Evolutionary conservation across 129 eudicot species (phyloP), one percentile per base, ranked within the genome.

Genomic region (Solidago caesia): DNA sequence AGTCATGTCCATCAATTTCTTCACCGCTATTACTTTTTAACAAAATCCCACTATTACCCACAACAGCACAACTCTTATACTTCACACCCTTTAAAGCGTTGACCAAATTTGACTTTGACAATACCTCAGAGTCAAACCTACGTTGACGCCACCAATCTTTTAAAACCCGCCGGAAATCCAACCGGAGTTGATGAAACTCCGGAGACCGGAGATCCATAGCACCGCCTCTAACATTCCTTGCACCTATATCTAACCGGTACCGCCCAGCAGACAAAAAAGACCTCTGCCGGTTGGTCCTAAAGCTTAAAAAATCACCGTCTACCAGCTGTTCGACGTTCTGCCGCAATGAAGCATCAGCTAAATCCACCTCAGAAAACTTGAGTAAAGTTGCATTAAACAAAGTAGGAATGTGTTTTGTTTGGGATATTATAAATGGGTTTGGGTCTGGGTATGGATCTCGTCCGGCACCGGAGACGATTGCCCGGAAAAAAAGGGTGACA

Each of bases 1-100:
- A 75, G 49, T 95, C 99, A 58, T 95, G 94, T 29, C 68, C 56
- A 79, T 95, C 97, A 14, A 95, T 95, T 46, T 58, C 26, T 7
- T 55, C 67, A n/a, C 99, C 99, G 25, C 79, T 48, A 33, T 81
- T 82, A 4, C 59, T 70, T 48, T 84, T 82, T 58, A 95, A 73
- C 68, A 95, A 71, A 63, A 95, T 95, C 81, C 99, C 99, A 76
- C 99, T 95, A 26, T 91, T 95, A 14, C 99, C 99, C 41, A 95
- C 97, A 26, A 91, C 92, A 15, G 99, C 99, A 80, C 99, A 95
- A 16, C 86, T 83, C 68, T 70, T 84, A 53, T 88, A 91, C 64
- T 75, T 88, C 52, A 75, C 77, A 42, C 63, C 52, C 56, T 67
- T 65, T 8, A 88, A 64, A 3, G 46, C 58, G 67, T 82, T 68